Conservation (phyloP, 345 rosid species). For the Camelina sativa region DNA sequence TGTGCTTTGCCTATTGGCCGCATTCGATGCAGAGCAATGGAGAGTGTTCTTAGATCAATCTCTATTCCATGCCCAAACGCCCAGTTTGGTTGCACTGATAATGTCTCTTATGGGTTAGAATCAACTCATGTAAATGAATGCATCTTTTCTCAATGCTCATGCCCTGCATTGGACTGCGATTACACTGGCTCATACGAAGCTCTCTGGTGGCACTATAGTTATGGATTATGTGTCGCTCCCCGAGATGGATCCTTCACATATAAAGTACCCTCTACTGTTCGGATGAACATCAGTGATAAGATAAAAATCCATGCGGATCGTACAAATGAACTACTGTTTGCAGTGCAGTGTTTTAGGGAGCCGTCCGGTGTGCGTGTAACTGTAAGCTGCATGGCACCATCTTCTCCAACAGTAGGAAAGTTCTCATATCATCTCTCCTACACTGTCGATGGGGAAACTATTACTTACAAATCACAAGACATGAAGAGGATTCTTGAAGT, state of each 20-base stretch:
- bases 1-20: constrained; percentile 50
- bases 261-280: too few species aligned
- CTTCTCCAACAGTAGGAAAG: too few species aligned
- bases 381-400: not conserved
- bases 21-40: constrained; percentile 54
- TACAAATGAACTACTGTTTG: not conserved
- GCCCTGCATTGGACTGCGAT: constrained; percentile 51
- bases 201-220: too few species aligned
- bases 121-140: constrained; percentile 49
- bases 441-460: too few species aligned
- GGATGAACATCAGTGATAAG: too few species aligned
- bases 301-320: too few species aligned
- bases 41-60: constrained; percentile 51
- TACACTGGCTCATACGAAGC: not conserved
- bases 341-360: not conserved
- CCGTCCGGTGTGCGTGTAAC: not conserved
- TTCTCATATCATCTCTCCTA: too few species aligned
- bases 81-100: constrained; percentile 47
- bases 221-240: too few species aligned
- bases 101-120: constrained; percentile 35
- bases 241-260: too few species aligned
- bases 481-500: too few species aligned
- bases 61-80: constrained; percentile 47
- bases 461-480: too few species aligned
- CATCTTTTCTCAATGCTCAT: constrained; percentile 42